Evolutionary conservation across 805 yeast genomes (phyloP).

Genomic region (Saturnispora hagleri): DNA sequence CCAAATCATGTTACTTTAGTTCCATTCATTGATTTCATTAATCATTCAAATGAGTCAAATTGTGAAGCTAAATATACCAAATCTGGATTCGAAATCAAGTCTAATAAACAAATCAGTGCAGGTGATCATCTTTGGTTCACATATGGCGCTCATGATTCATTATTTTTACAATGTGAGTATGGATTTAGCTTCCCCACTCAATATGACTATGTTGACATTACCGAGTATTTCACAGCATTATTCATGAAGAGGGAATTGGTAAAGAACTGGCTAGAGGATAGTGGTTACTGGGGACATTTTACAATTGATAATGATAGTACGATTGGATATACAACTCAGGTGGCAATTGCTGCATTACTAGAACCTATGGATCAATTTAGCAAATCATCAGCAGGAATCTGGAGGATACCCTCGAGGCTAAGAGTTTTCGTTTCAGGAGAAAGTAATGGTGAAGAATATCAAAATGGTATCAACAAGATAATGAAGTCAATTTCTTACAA

Average conservation of each 20-base stretch:
- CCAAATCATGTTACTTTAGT: conserved; percentile 77
- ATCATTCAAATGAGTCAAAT: conserved; percentile 51
- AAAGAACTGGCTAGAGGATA: background rate
- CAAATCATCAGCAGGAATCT: background rate
- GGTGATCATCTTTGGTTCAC: conserved; percentile 58
- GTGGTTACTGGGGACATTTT: background rate
- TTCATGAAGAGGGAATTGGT: background rate
- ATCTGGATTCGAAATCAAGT: conserved; percentile 45
- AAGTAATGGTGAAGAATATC: background rate
- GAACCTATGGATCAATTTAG: background rate
- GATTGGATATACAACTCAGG: background rate
- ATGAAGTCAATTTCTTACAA: background rate
- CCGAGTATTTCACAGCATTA: conserved; percentile 23
- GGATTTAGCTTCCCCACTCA: conserved; percentile 52
- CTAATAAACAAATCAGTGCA: conserved; percentile 24
- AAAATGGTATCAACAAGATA: background rate
- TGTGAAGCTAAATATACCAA: conserved; percentile 40
- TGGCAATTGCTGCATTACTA: background rate
- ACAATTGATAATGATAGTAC: background rate
- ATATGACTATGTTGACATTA: conserved; percentile 62
- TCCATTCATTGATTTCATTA: conserved; percentile 82
- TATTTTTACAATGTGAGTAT: conserved; percentile 73
- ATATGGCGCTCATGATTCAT: conserved; percentile 87
- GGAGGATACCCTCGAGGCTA: background rate
- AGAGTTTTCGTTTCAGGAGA: background rate